These are phyloP conservation scores for Colletotrichum sp. DNA, from an alignment of 2,329 filamentous ascomycete species.

Conservation along the genomic window DNA sequence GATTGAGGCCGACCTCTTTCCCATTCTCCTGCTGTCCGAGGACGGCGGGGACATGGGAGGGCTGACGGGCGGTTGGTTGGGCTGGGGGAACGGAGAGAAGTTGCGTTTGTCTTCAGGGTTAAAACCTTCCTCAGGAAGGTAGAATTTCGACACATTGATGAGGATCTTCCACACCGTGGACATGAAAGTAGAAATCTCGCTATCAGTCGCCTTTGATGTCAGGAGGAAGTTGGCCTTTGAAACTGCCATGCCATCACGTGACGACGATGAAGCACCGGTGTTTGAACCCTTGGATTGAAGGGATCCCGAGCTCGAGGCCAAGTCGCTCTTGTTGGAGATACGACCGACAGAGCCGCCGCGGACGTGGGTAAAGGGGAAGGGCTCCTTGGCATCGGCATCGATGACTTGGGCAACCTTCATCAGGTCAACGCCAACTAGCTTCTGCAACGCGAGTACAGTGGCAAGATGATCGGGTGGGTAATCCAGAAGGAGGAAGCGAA, in stretches of 20 bases:
- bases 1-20: neutral
- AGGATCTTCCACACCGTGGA: slow-evolving; percentile 56
- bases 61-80: neutral
- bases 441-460: slow-evolving; percentile 62
- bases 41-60: slow-evolving; percentile 19
- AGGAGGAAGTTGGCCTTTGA: slow-evolving; percentile 63
- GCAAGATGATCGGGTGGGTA: slow-evolving; percentile 62
- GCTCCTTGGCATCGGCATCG: slow-evolving; percentile 43
- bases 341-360: slow-evolving; percentile 35
- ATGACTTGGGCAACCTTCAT: slow-evolving; percentile 66
- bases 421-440: slow-evolving; percentile 58
- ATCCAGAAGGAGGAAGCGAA: slow-evolving; percentile 63
- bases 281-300: neutral
- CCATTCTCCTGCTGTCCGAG: neutral
- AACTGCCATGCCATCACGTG: slow-evolving; percentile 34
- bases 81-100: slow-evolving; percentile 33
- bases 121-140: slow-evolving; percentile 42
- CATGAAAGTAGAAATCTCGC: slow-evolving; percentile 60
- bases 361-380: slow-evolving; percentile 43
- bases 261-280: neutral
- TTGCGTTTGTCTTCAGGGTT: slow-evolving; percentile 24
- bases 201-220: slow-evolving; percentile 56
- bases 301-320: slow-evolving; percentile 1
- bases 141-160: slow-evolving; percentile 49
- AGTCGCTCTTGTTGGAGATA: slow-evolving; percentile 17